Evolutionary conservation across 495 filamentous ascomycete species (phyloP).

Genomic region (Rhypophila decipiens): DNA sequence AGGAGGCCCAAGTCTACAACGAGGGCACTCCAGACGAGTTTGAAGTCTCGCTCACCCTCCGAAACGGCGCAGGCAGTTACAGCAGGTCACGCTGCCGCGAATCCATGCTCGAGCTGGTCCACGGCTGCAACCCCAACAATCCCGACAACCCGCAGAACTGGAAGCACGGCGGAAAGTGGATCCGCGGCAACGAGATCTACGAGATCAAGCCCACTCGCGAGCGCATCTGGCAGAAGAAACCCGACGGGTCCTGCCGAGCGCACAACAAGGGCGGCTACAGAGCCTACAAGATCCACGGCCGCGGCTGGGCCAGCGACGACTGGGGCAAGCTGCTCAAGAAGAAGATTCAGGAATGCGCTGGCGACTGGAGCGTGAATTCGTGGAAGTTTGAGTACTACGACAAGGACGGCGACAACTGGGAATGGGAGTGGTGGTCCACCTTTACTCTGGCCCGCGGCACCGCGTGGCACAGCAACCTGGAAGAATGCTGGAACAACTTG

Average conservation of each 20-base stretch:
- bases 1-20: slow-evolving; percentile 3
- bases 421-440: no score
- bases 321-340: slow-evolving; percentile 2
- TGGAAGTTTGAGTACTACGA: no score
- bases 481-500: no score
- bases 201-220: not conserved
- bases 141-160: slow-evolving; percentile 28
- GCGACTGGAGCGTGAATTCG: no score
- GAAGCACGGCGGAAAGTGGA: slow-evolving; percentile 27
- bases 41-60: slow-evolving; percentile 8
- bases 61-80: slow-evolving; percentile 2
- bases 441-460: no score
- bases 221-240: not conserved
- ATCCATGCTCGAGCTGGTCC: slow-evolving; percentile 9
- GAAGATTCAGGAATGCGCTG: no score
- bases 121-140: slow-evolving; percentile 30
- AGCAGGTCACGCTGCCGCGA: slow-evolving; percentile 12
- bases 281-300: slow-evolving; percentile 2
- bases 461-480: no score
- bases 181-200: slow-evolving; percentile 12
- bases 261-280: slow-evolving; percentile 8
- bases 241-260: slow-evolving; percentile 4
- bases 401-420: no score
- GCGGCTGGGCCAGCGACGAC: slow-evolving; percentile 6
- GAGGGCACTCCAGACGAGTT: slow-evolving; percentile 17